phyloP scores from a whole-genome alignment of 192 early-diverging fungal species.

The Helicostylum pulchrum region DNA sequence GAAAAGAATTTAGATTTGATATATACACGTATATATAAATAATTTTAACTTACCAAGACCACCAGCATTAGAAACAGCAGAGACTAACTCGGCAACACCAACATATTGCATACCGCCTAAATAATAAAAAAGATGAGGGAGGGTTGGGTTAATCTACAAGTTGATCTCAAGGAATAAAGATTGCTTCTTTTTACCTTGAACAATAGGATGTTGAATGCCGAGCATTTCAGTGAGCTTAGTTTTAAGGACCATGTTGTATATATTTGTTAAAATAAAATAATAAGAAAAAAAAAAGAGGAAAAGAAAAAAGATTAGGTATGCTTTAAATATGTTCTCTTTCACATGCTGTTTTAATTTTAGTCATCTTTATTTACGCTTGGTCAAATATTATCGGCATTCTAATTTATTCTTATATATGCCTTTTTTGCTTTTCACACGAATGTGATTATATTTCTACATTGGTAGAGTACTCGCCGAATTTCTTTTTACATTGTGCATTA shows the following conservation, averaged over 20 bases:
- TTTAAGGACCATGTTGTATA: slow-evolving; percentile 50
- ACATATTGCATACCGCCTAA: slow-evolving; percentile 76
- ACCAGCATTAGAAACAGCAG: slow-evolving; percentile 80
- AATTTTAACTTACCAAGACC: slow-evolving; percentile 37
- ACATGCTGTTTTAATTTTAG: too few species aligned
- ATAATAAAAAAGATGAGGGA: neutral
- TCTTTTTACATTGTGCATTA: too few species aligned
- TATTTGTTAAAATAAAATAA: slow-evolving; percentile 2
- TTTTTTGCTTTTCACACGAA: too few species aligned
- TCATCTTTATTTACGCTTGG: too few species aligned
- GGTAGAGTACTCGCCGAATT: too few species aligned
- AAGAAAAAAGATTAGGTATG: neutral
- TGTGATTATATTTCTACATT: too few species aligned
- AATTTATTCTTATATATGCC: too few species aligned
- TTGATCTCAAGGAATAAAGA: neutral
- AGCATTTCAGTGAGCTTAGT: slow-evolving; percentile 64
- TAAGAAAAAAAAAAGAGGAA: slow-evolving; percentile 8
- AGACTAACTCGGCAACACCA: slow-evolving; percentile 50
- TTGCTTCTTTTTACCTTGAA: slow-evolving; percentile 49
- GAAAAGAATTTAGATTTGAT: too few species aligned
- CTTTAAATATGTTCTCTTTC: too few species aligned
- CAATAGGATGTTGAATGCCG: slow-evolving; percentile 70
- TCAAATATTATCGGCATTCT: too few species aligned
- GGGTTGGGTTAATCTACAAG: neutral
- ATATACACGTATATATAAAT: too few species aligned